Evolutionary conservation across 768 basidiomycete genomes (phyloP).

Genomic region (Hypsizygus marmoreus): DNA sequence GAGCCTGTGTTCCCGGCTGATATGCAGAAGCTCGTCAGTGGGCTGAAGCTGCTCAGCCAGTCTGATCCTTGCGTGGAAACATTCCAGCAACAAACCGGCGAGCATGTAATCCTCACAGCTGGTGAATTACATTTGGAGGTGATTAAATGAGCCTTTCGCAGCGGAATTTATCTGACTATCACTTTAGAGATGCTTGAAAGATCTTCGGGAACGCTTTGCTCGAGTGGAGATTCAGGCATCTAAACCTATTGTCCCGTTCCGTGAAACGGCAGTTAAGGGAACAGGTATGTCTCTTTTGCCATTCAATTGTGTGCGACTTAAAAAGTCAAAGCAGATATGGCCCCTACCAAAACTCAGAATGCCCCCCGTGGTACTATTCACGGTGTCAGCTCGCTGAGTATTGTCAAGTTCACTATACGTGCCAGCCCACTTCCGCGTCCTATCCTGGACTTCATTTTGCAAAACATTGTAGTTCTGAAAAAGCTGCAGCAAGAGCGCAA

Average conservation of each 20-base stretch:
- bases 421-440: conserved; percentile 73
- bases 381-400: conserved; percentile 64
- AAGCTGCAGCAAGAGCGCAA: conserved; percentile 53
- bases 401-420: conserved; percentile 84
- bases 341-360: conserved; percentile 71
- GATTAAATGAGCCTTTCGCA: conserved; percentile 12
- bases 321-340: conserved; percentile 68
- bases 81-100: conserved; percentile 95
- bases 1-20: conserved; percentile 84
- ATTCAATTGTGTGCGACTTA: background rate
- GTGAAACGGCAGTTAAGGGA: conserved; percentile 88
- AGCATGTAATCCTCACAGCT: conserved; percentile 94
- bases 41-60: conserved; percentile 87
- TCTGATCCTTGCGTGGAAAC: conserved; percentile 97
- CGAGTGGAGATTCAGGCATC: conserved; percentile 91
- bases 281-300: conserved; percentile 47
- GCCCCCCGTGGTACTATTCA: conserved; percentile 77
- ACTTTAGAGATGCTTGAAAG: conserved; percentile 91
- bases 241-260: conserved; percentile 95
- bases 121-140: conserved; percentile 97
- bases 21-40: conserved; percentile 85
- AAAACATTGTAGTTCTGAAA: conserved; percentile 67
- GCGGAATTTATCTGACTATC: background rate
- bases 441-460: conserved; percentile 75
- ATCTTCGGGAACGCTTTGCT: conserved; percentile 94